Evolutionary conservation across 2,329 filamentous ascomycete genomes (phyloP), one percentile per base, ranked within the genome.

Genomic region (Dothistroma septosporum): DNA sequence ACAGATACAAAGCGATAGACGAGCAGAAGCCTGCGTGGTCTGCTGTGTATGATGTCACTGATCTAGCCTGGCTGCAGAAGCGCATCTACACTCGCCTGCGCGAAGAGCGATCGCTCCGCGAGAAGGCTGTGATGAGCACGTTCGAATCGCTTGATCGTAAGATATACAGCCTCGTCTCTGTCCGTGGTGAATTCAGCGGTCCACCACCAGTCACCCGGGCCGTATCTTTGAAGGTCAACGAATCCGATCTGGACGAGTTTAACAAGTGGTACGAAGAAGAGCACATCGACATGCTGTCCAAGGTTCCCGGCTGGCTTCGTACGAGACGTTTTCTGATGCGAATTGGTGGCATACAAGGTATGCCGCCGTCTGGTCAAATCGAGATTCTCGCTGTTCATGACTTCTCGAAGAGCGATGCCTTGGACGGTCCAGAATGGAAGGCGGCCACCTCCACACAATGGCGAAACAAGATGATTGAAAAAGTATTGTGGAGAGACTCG

Each of bases 41-140:
- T 73, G 91, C 91, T 33, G 78, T 88, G 59, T 96, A 96, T 80
- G 91, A 96, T 74, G 85, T 94, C 65, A 86, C 85, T 35, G 86
- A 87, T 71, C 90, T 93, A 83, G 76, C 82, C 49, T 85, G 84
- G 69, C 80, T 96, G 71, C 85, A 87, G 46, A 85, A 86, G 53
- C 83, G 88, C 56, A 83, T 86, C 1, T 96, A 96, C 77, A 85
- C 83, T 11, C 77, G 78, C 14, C 78, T 92, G 52, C 83, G 89
- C 32, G 84, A 82, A 67, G 85, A 87, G 68, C 66, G 72, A 33
- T 74, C 73, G 8, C 62, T 68, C 41, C 67, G 73, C 11, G 72
- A 73, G 59, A 81, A 82, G 46, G 80, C 82, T 21, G 84, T 83
- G 4, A 87, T 86, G 83, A 74, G 83, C 75, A 77, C 88, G 63